A percentile compares a stretch with the other conserved stretches of the same genome.
Evolutionary conservation across 164 flowering plant species (phyloP).

Genomic region (Magnolia kwangsiensis): DNA sequence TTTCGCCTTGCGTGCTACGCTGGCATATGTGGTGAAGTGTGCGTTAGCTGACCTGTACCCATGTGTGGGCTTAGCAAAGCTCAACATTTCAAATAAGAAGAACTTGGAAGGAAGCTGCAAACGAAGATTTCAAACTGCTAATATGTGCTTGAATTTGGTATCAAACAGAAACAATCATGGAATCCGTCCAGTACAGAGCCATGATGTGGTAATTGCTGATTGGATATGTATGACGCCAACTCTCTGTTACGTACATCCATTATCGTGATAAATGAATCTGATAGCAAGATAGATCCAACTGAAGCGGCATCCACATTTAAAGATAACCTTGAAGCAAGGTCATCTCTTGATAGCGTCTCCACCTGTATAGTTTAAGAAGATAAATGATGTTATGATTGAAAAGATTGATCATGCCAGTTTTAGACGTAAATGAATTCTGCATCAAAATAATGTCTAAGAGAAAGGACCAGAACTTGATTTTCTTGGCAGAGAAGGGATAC

Average conservation of each 20-base stretch:
- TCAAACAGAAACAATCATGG: background rate
- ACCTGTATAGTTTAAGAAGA: slow-evolving; percentile 45
- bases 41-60: no score
- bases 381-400: background rate
- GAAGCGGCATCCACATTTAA: slow-evolving; percentile 77
- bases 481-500: background rate
- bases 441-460: background rate
- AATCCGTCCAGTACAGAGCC: background rate
- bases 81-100: no score
- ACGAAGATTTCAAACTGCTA: no score
- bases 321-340: slow-evolving; percentile 89
- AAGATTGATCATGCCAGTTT: background rate
- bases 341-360: slow-evolving; percentile 83
- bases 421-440: slow-evolving; percentile 2
- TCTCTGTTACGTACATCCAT: slow-evolving; percentile 71
- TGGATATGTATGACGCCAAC: background rate
- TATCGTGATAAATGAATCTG: slow-evolving; percentile 81
- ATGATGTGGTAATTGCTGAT: background rate
- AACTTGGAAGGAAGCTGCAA: no score
- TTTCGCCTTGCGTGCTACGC: no score
- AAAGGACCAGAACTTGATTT: background rate
- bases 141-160: no score
- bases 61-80: no score
- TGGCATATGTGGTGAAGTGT: no score
- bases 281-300: slow-evolving; percentile 74